phyloP scores from a whole-genome alignment of 208 protist genomes.

The Acanthamoeba polyphaga region DNA sequence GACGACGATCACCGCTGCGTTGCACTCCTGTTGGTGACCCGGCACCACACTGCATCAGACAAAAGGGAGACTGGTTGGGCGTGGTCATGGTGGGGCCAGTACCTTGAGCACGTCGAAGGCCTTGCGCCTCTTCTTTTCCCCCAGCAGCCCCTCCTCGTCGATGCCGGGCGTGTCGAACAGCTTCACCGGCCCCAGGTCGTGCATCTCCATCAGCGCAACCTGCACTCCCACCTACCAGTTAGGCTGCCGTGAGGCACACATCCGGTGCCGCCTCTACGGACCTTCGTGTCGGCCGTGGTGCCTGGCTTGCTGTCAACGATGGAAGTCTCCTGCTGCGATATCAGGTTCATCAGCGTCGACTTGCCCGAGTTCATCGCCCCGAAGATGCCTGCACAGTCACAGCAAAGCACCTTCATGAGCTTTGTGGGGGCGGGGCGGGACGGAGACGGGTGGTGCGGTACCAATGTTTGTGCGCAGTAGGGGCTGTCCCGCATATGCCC shows the following conservation, averaged over 20 bases:
- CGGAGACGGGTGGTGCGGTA: neutral
- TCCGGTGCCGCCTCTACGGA: neutral
- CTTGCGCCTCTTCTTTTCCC: conserved; percentile 85
- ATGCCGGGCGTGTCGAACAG: conserved; percentile 88
- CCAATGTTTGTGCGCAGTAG: neutral
- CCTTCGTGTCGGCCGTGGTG: conserved; percentile 88
- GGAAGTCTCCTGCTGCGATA: conserved; percentile 85
- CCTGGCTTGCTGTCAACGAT: conserved; percentile 87
- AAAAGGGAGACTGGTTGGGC: neutral
- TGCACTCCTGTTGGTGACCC: conserved; percentile 78
- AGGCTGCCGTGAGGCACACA: neutral
- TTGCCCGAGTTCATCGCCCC: conserved; percentile 88
- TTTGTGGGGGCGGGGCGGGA: too few relatives aligned
- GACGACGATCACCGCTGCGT: conserved; percentile 82
- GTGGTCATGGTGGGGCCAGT: neutral
- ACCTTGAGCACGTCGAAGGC: conserved; percentile 66
- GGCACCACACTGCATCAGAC: neutral
- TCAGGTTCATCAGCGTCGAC: conserved; percentile 87
- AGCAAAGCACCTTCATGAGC: too few relatives aligned
- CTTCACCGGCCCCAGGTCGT: conserved; percentile 85
- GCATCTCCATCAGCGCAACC: conserved; percentile 88
- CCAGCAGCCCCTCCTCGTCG: conserved; percentile 82
- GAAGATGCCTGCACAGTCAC: conserved; percentile 35
- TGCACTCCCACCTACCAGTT: neutral
- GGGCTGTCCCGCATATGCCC: too few relatives aligned